Evolutionary conservation across 108 stramenopile genomes (phyloP).

Genomic region (Cyclotella cryptica): DNA sequence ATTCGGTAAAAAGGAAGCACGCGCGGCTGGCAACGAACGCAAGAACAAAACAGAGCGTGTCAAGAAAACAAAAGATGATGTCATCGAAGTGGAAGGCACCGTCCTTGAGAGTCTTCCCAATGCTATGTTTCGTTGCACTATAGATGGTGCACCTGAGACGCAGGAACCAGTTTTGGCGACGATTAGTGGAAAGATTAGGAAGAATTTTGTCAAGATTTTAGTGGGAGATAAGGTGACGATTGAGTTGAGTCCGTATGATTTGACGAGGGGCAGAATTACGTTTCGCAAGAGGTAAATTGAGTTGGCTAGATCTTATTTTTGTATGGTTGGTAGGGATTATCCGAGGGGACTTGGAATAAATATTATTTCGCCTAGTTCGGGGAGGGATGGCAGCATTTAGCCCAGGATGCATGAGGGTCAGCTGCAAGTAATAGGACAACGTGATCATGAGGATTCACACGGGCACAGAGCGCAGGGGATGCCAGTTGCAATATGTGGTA

Average conservation of each 20-base stretch:
- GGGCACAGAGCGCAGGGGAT: no score
- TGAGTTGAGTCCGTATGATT: constrained; percentile 94
- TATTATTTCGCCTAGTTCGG: no score
- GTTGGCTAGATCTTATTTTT: background rate
- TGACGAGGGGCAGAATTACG: constrained; percentile 93
- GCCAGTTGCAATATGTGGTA: no score
- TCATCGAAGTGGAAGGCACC: constrained; percentile 88
- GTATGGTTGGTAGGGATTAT: background rate
- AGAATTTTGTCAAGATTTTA: constrained; percentile 92
- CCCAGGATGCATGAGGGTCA: no score
- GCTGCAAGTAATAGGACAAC: no score
- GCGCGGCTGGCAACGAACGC: constrained; percentile 75
- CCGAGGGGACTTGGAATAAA: background rate
- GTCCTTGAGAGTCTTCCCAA: constrained; percentile 91
- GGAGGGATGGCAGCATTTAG: no score
- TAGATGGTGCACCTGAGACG: constrained; percentile 84
- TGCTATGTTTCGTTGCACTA: constrained; percentile 92
- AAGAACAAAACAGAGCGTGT: constrained; percentile 73
- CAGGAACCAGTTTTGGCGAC: constrained; percentile 88
- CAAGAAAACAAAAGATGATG: constrained; percentile 89
- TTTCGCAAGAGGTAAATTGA: constrained; percentile 81
- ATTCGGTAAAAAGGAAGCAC: constrained; percentile 85
- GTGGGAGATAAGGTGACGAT: constrained; percentile 93
- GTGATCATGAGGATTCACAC: no score
- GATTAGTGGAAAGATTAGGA: constrained; percentile 93